These are phyloP conservation scores for Thinopyrum obtusiflorum DNA, from an alignment of 202 grass and related monocot species.

Conservation along the genomic window DNA sequence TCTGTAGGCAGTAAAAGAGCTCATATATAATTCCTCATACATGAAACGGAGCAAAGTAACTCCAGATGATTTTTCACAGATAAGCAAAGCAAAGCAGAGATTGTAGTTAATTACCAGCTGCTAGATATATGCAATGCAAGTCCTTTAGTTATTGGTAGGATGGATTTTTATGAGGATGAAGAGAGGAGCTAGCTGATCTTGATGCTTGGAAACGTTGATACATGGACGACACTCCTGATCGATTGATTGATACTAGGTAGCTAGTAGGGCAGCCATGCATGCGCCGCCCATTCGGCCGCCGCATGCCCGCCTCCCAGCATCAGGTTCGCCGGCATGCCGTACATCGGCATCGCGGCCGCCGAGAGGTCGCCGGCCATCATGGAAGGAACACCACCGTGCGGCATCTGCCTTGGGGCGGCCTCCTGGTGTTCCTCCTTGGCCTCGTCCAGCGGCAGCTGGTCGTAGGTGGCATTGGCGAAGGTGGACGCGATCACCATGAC, in stretches of 20 bases:
- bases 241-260: not conserved
- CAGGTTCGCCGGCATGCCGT: constrained; percentile 38
- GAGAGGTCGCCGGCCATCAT: not conserved
- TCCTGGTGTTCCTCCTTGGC: not conserved
- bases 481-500: too few relatives aligned
- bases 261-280: constrained; percentile 51
- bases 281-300: constrained; percentile 37
- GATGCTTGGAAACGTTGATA: not conserved
- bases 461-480: constrained; percentile 54
- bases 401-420: too few relatives aligned
- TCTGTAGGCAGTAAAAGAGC: too few relatives aligned
- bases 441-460: constrained; percentile 59
- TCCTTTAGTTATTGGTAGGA: not conserved
- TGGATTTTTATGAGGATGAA: not conserved
- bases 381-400: not conserved
- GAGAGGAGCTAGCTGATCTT: too few relatives aligned
- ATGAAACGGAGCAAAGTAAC: not conserved
- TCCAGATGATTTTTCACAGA: not conserved
- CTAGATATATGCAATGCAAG: not conserved
- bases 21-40: not conserved
- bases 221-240: not conserved
- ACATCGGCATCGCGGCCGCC: constrained; percentile 39
- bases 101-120: not conserved
- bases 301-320: constrained; percentile 21
- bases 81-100: not conserved